Evolutionary conservation across 2,329 filamentous ascomycete species (phyloP).

Genomic region (Pseudocercospora crystallina): DNA sequence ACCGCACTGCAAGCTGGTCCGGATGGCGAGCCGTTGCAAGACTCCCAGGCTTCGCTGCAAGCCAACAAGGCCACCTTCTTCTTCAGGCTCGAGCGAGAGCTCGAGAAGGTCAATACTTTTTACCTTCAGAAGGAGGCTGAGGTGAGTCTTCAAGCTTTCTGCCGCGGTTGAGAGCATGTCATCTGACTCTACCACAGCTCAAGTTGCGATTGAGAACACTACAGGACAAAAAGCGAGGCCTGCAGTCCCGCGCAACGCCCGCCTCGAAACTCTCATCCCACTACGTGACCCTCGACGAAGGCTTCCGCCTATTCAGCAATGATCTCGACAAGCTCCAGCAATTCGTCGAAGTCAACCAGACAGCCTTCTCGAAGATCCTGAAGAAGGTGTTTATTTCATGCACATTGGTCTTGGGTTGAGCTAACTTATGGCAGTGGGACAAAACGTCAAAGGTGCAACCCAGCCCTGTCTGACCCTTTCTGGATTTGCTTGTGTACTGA

Average conservation of each 20-base stretch:
- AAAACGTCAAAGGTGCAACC: conserved; percentile 84
- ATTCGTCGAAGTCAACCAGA: conserved; percentile 97
- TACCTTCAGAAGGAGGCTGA: conserved; percentile 98
- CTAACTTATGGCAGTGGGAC: conserved; percentile 70
- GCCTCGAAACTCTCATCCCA: conserved; percentile 86
- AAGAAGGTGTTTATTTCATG: conserved; percentile 67
- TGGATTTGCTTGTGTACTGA: conserved; percentile 21
- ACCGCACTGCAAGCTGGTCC: conserved; percentile 67
- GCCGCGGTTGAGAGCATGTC: neutral
- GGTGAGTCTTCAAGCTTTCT: conserved; percentile 53
- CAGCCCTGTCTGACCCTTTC: conserved; percentile 15
- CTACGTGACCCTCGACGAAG: conserved; percentile 92
- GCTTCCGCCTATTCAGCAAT: conserved; percentile 94
- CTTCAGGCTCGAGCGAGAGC: conserved; percentile 93
- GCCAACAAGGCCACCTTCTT: conserved; percentile 99
- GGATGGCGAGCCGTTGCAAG: conserved; percentile 49
- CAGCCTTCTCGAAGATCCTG: conserved; percentile 95
- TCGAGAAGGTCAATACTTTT: conserved; percentile 97
- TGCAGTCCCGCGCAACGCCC: conserved; percentile 71
- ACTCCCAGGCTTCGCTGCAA: conserved; percentile 86
- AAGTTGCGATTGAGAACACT: conserved; percentile 89
- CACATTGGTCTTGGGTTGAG: conserved; percentile 21
- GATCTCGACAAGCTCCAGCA: conserved; percentile 95
- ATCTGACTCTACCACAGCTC: conserved; percentile 57
- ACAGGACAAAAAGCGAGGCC: conserved; percentile 88